Evolutionary conservation across 2,329 filamentous ascomycete species (phyloP).

Genomic region (Aschersonia sp.): DNA sequence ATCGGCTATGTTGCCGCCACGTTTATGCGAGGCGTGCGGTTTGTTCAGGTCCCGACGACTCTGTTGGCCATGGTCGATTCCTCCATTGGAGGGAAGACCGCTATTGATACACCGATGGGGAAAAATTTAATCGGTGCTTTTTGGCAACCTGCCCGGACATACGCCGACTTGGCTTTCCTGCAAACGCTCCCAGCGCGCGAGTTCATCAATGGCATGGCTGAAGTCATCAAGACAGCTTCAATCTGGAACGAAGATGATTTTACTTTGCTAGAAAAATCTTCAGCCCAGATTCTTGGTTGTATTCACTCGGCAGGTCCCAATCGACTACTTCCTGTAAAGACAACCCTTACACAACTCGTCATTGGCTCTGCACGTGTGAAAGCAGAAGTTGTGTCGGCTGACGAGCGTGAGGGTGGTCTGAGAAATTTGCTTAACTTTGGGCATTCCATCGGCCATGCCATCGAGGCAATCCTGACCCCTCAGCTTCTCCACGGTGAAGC

Average conservation of each 20-base stretch:
- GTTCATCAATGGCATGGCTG: conserved; percentile 97
- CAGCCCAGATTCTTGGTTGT: conserved; percentile 51
- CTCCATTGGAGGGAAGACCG: conserved; percentile 95
- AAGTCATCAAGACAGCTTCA: conserved; percentile 93
- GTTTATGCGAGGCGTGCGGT: conserved; percentile 94
- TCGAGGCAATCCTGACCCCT: conserved; percentile 88
- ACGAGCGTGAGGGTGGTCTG: conserved; percentile 87
- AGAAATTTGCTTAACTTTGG: conserved; percentile 95
- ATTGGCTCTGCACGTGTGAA: conserved; percentile 87
- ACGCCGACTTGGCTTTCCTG: conserved; percentile 85
- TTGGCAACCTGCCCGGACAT: conserved; percentile 90
- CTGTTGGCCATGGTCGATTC: conserved; percentile 96
- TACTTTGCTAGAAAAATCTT: conserved; percentile 67
- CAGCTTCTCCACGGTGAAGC: conserved; percentile 93
- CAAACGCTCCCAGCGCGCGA: conserved; percentile 82
- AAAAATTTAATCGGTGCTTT: conserved; percentile 95
- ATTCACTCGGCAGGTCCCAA: conserved; percentile 21
- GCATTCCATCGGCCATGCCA: conserved; percentile 93
- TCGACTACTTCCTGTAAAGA: conserved; percentile 56
- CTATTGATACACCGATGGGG: conserved; percentile 88
- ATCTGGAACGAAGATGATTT: conserved; percentile 92
- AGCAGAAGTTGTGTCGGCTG: conserved; percentile 82
- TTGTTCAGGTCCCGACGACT: conserved; percentile 92
- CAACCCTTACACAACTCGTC: conserved; percentile 65
- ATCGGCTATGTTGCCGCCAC: conserved; percentile 95